Evolutionary conservation across 805 yeast genomes (phyloP), one percentile per base, ranked within the genome.

Genomic region (Starmerella bombi): DNA sequence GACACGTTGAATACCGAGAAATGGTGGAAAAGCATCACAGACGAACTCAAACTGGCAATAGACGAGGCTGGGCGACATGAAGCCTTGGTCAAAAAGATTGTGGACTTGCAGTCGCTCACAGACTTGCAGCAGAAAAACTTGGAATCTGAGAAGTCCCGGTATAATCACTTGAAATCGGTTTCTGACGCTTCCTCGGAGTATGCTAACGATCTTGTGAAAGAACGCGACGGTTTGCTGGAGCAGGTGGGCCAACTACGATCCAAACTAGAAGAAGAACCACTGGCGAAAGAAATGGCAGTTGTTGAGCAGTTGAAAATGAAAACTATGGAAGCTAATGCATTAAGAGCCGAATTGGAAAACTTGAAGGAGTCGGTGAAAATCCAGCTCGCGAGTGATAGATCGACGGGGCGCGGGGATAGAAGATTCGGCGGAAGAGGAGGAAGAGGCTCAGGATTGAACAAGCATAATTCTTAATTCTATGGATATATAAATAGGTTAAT

Each of bases 161-260:
- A 57, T 51, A 37, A 53, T 43, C 38, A 34, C n/a, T 38, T 45
- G 7, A 55, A 58, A 35, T 46, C 50, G 36, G 59, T 62, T 2
- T 45, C 57, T 0, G 44, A 47, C 3, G 55, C 61, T 3, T 56
- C 60, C 3, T 51, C 52, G 1, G 58, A 54, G 28, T 47, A 34
- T 43, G 49, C 38, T 38, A 54, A 23, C 7, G 39, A 29, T 30
- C 18, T 37, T 12, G 14, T 32, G 3, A 34, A 28, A 17, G 49
- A 41, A 28, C 18, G 27, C 9, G 43, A 36, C 9, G 29, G 16
- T 16, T 36, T 45, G 3, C 8, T 19, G n/a, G 7, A 40, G 9
- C 50, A 63, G 42, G 65, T 67, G n/a, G 59, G 68, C 52, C 64
- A 65, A 5, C 52, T 76, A 27, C 66, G 69, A 43, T 66, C 66